These are phyloP conservation scores for Glycine soja DNA, from an alignment of 306 rosid species.

Conservation along the genomic window DNA sequence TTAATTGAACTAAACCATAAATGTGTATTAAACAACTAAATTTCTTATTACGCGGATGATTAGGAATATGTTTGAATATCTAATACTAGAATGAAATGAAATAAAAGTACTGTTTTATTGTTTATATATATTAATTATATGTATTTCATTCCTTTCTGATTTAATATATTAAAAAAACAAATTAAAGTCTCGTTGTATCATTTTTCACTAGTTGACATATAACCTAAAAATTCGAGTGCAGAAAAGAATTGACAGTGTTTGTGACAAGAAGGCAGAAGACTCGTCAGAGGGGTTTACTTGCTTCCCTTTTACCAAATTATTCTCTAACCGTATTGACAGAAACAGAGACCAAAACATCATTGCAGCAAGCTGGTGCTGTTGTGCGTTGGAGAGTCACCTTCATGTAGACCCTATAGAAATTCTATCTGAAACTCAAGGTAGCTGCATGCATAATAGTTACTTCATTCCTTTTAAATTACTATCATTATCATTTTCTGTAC, in stretches of 20 bases:
- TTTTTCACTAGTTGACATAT: neutral
- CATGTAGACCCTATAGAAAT: neutral
- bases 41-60: too few relatives aligned
- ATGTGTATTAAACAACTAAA: too few relatives aligned
- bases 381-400: constrained; percentile 33
- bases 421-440: constrained; percentile 5
- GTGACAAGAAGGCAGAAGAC: constrained; percentile 37
- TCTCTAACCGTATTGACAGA: constrained; percentile 19
- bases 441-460: neutral
- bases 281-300: constrained; percentile 14
- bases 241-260: neutral
- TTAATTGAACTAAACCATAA: too few relatives aligned
- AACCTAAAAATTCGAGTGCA: neutral
- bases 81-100: too few relatives aligned
- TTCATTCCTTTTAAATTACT: too few relatives aligned
- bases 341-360: constrained; percentile 15
- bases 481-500: too few relatives aligned
- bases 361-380: neutral
- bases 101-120: too few relatives aligned
- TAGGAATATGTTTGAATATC: too few relatives aligned
- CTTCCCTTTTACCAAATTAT: constrained; percentile 20
- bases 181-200: too few relatives aligned
- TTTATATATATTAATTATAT: too few relatives aligned
- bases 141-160: too few relatives aligned
- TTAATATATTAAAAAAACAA: too few relatives aligned